Percentiles rank a stretch among this genome's conserved stretches.
These are phyloP conservation scores for Fusarium ramigenum DNA, from an alignment of 2,329 filamentous ascomycete species.

Conservation along the genomic window DNA sequence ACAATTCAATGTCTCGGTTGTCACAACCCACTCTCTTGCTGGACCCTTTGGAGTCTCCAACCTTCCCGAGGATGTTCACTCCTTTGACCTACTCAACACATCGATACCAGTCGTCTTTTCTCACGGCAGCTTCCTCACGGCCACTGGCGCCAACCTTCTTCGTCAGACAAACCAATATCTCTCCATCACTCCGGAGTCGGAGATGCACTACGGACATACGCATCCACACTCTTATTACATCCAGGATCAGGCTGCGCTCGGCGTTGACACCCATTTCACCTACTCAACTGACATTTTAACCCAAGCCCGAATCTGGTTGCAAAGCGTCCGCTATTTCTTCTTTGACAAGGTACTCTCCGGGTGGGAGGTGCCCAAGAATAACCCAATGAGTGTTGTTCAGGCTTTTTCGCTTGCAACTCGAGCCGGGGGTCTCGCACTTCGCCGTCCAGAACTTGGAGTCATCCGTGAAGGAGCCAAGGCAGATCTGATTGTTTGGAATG, in stretches of 20 bases:
- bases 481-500: constrained; percentile 63
- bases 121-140: constrained; percentile 58
- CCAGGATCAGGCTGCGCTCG: constrained; percentile 62
- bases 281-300: constrained; percentile 60
- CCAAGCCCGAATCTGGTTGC: constrained; percentile 65
- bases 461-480: constrained; percentile 61
- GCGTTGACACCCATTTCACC: constrained; percentile 64
- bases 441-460: constrained; percentile 60
- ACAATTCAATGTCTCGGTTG: constrained; percentile 53
- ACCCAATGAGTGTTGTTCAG: constrained; percentile 63
- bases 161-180: constrained; percentile 61
- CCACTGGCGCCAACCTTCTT: constrained; percentile 52
- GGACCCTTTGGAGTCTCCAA: constrained; percentile 53
- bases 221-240: constrained; percentile 55
- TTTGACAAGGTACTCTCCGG: constrained; percentile 51
- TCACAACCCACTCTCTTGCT: constrained; percentile 57
- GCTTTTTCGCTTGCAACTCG: constrained; percentile 66
- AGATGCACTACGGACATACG: constrained; percentile 66
- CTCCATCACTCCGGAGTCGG: constrained; percentile 67
- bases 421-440: constrained; percentile 60
- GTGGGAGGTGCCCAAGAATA: constrained; percentile 56
- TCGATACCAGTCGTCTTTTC: constrained; percentile 61
- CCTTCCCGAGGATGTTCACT: constrained; percentile 51
- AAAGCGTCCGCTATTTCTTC: constrained; percentile 52
- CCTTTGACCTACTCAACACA: constrained; percentile 53